Conservation (phyloP, 345 rosid genomes). For the Rhizophora mangle region DNA sequence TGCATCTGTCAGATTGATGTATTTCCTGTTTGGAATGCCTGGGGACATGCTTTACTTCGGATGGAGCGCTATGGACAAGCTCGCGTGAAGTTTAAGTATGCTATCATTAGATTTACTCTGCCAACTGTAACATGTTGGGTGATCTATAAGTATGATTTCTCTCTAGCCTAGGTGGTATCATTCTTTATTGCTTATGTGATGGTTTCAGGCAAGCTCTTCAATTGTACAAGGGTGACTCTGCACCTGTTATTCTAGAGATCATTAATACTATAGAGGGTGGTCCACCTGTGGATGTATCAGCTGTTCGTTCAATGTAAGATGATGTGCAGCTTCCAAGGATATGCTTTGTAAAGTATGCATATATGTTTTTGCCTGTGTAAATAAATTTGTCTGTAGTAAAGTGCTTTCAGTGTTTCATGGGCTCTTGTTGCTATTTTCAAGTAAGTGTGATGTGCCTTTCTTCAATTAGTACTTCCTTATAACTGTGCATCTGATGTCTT, state of each 20-base stretch:
- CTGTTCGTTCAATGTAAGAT: conserved; percentile 87
- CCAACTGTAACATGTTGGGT: neutral
- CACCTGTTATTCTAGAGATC: conserved; percentile 71
- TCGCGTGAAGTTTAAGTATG: conserved; percentile 91
- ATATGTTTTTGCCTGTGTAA: neutral
- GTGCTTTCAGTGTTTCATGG: too few relatives aligned
- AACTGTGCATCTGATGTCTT: too few relatives aligned
- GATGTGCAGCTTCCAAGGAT: conserved; percentile 1
- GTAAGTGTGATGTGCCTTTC: too few relatives aligned
- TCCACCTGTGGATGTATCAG: conserved; percentile 90
- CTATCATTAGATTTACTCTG: neutral
- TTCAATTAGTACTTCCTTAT: too few relatives aligned
- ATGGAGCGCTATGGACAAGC: conserved; percentile 93
- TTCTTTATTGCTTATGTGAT: conserved; percentile 20
- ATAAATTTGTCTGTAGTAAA: neutral
- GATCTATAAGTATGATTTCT: neutral
- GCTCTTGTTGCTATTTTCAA: too few relatives aligned
- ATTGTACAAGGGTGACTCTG: conserved; percentile 66
- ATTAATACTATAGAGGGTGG: conserved; percentile 94
- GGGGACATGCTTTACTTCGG: conserved; percentile 97
- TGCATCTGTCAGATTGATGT: conserved; percentile 69
- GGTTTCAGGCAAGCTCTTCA: conserved; percentile 90
- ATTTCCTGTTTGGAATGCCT: conserved; percentile 95
- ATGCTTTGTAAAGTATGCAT: neutral
- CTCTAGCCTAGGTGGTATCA: neutral